phyloP scores from a whole-genome alignment of 164 flowering plant genomes.

The Nymphaea thermarum region DNA sequence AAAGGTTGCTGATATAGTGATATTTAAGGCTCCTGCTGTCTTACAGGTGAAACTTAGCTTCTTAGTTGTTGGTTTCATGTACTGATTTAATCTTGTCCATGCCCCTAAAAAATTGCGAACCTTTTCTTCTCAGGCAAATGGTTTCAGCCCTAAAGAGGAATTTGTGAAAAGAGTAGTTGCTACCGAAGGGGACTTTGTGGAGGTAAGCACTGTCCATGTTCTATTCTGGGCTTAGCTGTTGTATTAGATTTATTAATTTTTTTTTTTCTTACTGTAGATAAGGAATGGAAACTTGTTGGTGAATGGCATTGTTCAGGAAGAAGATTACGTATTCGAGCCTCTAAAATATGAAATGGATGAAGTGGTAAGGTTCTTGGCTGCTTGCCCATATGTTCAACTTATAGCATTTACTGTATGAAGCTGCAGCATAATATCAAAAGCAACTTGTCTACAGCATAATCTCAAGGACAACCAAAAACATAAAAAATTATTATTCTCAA shows the following conservation, averaged over 20 bases:
- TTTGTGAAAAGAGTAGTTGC: constrained; percentile 94
- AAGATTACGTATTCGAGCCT: constrained; percentile 82
- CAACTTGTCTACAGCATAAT: no score
- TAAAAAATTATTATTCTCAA: no score
- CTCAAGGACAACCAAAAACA: no score
- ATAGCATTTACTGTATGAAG: no score
- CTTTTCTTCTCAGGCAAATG: constrained; percentile 40
- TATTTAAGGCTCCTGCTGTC: constrained; percentile 77
- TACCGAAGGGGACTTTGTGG: constrained; percentile 78
- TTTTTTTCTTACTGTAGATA: constrained; percentile 29
- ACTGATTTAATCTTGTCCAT: neutral
- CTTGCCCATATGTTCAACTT: neutral
- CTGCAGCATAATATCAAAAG: no score
- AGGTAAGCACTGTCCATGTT: constrained; percentile 26
- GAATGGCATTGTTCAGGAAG: constrained; percentile 66
- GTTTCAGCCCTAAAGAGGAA: constrained; percentile 55
- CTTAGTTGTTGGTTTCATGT: neutral
- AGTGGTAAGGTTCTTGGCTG: constrained; percentile 24
- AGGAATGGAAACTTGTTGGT: constrained; percentile 68
- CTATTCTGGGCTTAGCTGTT: neutral
- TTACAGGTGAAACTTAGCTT: constrained; percentile 39
- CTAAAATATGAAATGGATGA: constrained; percentile 77
- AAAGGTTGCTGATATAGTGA: constrained; percentile 80
- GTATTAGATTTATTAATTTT: neutral
- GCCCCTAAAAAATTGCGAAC: neutral